A percentile compares a stretch with the other conserved stretches of the same genome.
Conservation (phyloP, 345 rosid species). For the Heritiera littoralis region DNA sequence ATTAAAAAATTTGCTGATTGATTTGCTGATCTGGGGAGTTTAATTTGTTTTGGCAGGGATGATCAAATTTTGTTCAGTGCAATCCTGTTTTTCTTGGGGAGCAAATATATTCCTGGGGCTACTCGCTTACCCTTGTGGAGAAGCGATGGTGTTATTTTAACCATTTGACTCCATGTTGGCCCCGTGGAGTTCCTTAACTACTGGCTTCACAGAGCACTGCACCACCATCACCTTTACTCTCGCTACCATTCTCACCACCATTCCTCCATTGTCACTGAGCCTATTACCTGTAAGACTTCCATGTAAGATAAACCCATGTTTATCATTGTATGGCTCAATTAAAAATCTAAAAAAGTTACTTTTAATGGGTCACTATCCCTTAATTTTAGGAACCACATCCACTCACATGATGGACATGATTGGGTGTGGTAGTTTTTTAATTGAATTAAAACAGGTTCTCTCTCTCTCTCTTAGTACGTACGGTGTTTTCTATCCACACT, state of each 20-base stretch:
- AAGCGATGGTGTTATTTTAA: conserved; percentile 48
- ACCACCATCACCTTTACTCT: conserved; percentile 78
- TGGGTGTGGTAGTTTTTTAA: too few species aligned
- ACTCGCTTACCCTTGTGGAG: conserved; percentile 58
- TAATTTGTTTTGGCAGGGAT: conserved; percentile 47
- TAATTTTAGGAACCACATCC: too few species aligned
- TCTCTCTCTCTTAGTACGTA: too few species aligned
- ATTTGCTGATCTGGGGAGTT: background rate
- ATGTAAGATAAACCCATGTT: too few species aligned
- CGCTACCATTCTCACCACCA: conserved; percentile 93
- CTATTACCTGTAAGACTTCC: conserved; percentile 59
- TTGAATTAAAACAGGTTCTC: too few species aligned
- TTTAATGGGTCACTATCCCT: too few species aligned
- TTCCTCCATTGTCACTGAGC: conserved; percentile 81
- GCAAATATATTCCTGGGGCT: conserved; percentile 22
- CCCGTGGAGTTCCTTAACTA: conserved; percentile 81
- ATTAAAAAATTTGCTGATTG: too few species aligned
- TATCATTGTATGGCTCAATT: too few species aligned
- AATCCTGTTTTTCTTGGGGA: conserved; percentile 37
- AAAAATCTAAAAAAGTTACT: too few species aligned
- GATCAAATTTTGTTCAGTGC: conserved; percentile 70
- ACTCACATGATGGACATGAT: too few species aligned
- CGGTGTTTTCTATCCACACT: too few species aligned
- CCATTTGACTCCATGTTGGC: conserved; percentile 54
- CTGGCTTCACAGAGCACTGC: conserved; percentile 80